Conservation (phyloP, 495 filamentous ascomycete genomes). For the Penicillium pancosmium region DNA sequence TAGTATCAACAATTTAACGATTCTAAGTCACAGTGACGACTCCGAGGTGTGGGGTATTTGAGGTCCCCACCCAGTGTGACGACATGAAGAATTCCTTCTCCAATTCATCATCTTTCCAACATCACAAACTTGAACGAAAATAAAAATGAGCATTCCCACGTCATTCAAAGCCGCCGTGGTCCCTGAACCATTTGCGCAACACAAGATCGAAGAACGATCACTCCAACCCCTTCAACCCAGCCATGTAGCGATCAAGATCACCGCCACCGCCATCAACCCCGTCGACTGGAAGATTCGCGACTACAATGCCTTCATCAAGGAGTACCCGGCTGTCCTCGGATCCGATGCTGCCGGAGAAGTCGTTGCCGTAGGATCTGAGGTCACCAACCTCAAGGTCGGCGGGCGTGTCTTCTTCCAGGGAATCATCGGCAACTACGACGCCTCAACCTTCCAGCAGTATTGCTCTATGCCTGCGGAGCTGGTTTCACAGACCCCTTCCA, state of each 20-base stretch:
- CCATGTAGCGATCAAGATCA: constrained; percentile 35
- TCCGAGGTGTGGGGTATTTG: no score
- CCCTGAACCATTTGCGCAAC: constrained; percentile 6
- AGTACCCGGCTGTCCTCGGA: constrained; percentile 45
- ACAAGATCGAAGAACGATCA: constrained; percentile 13
- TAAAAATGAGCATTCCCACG: constrained; percentile 14
- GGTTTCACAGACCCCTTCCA: constrained; percentile 36
- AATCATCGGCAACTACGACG: constrained; percentile 30
- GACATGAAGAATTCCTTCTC: background rate
- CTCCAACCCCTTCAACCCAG: constrained; percentile 2
- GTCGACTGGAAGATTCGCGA: constrained; percentile 41
- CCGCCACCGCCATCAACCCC: constrained; percentile 50
- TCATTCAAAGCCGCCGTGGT: constrained; percentile 20
- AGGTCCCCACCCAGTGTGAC: no score
- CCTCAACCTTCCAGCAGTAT: constrained; percentile 46
- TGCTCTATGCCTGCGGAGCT: constrained; percentile 32
- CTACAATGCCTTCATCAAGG: constrained; percentile 15
- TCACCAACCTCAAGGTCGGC: constrained; percentile 31
- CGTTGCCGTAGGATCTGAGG: constrained; percentile 34
- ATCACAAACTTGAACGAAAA: background rate
- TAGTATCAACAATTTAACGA: no score
- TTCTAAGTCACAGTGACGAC: no score
- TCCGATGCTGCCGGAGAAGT: constrained; percentile 45
- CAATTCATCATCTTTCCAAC: background rate
- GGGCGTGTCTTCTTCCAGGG: constrained; percentile 41